Evolutionary conservation across 2,329 filamentous ascomycete genomes (phyloP).

Genomic region (Alternaria longipes): DNA sequence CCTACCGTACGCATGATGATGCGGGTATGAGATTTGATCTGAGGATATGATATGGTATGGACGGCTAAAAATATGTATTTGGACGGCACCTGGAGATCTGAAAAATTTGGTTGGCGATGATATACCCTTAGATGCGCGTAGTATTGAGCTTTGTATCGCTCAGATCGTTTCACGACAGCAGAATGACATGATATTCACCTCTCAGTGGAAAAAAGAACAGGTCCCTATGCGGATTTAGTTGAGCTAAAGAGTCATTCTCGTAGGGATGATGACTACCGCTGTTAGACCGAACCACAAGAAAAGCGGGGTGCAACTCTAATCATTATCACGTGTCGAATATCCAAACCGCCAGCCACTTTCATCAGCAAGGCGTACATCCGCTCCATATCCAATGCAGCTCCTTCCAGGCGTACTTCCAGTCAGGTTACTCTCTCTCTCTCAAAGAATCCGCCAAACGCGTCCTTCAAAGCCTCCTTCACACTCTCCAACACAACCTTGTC

Average conservation of each 20-base stretch:
- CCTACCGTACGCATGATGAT: slow-evolving; percentile 52
- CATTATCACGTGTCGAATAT: neutral
- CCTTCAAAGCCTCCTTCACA: neutral
- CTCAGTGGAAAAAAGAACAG: neutral
- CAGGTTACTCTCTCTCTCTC: neutral
- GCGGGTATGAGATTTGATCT: slow-evolving; percentile 16
- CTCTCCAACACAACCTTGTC: neutral
- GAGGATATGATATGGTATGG: neutral
- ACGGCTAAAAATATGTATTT: neutral
- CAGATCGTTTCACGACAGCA: neutral
- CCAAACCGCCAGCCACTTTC: neutral
- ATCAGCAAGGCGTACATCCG: neutral
- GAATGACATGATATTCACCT: neutral
- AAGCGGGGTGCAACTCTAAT: neutral
- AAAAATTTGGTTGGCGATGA: neutral
- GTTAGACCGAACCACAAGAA: neutral
- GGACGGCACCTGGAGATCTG: neutral
- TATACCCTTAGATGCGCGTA: neutral
- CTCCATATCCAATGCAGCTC: neutral
- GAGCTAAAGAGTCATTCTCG: neutral
- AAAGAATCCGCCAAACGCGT: neutral
- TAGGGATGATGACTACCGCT: neutral
- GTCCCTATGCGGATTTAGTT: no score
- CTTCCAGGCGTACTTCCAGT: neutral
- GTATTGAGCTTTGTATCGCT: neutral